Base-by-base conservation (phyloP, 108 stramenopile genomes). In the Seminavis robusta region DNA sequence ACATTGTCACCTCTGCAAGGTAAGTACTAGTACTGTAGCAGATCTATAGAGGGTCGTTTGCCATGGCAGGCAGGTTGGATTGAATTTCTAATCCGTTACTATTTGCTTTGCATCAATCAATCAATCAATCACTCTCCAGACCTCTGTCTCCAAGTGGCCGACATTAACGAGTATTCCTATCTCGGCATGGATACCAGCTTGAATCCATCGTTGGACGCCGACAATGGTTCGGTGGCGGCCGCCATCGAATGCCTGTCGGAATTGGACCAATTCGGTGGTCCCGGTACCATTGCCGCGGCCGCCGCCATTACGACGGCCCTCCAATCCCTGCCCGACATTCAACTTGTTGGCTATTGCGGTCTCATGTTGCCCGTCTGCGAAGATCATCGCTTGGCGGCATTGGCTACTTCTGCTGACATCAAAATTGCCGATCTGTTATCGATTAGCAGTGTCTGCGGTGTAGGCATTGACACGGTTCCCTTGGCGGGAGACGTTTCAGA, bases 391-490 rank as follows among this genome's bases (percentile, higher is more conserved):
- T 54, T 94, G 31, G 77, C 84, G 0, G 80, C 87, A 56, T 51
- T 90, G 8, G 72, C 63, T 1, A 54, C 33, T 17, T 21, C 46
- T 31, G 16, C 31, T 13, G 33, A 34, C 42, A 39, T 64, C 13
- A 56, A 36, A 39, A 73, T 63, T 67, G 71, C 56, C 53, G 68
- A 88, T 54, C 56, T 94, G 8, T 51, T 94, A 31, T 68, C 58
- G 32, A 73, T 94, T 16, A 81, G 81, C 27, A 81, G 74, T 21
- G 88, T 90, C 0, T 94, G 92, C 61, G 92, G 92, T 1, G 92
- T 94, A 4, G 92, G 92, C 8, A 63, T 94, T 1, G 92, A 94
- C 41, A 90, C 88, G 0, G 86, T 94, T n/a, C 92, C 92, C 17
- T 54, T 94, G 10, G 64, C 84, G 1, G 85, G 81, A 4, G 62